Evolutionary conservation across 148 eudicot species (phyloP).

Genomic region (Gaultheria prostrata): DNA sequence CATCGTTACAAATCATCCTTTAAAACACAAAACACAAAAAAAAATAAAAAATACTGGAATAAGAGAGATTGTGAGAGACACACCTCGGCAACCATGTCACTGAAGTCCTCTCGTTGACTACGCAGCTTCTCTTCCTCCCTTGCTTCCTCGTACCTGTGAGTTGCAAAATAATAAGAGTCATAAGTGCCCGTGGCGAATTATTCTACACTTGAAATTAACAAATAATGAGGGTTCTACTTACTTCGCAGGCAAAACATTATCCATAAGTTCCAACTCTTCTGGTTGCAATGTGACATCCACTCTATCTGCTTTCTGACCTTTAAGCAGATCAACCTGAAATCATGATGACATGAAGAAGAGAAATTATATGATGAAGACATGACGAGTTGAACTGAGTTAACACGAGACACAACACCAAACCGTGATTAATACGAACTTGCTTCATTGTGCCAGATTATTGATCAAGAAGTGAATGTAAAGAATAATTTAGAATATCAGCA

Average conservation of each 20-base stretch:
- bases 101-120: constrained; percentile 92
- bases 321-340: constrained; percentile 80
- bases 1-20: background rate
- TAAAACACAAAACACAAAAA: background rate
- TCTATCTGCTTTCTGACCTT: constrained; percentile 83
- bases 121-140: constrained; percentile 88
- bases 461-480: background rate
- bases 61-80: background rate
- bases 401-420: background rate
- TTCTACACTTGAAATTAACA: background rate
- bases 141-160: constrained; percentile 82
- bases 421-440: background rate
- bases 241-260: constrained; percentile 85
- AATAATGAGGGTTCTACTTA: constrained; percentile 27
- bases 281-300: constrained; percentile 85
- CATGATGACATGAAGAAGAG: background rate
- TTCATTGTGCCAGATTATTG: background rate
- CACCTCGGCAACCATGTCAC: constrained; percentile 99
- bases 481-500: background rate
- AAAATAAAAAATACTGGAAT: background rate
- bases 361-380: background rate
- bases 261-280: constrained; percentile 82
- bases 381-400: background rate
- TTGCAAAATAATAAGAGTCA: background rate
- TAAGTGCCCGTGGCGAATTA: background rate